phyloP scores from a whole-genome alignment of 139 green algal species.

The Picochlorum sp. region DNA sequence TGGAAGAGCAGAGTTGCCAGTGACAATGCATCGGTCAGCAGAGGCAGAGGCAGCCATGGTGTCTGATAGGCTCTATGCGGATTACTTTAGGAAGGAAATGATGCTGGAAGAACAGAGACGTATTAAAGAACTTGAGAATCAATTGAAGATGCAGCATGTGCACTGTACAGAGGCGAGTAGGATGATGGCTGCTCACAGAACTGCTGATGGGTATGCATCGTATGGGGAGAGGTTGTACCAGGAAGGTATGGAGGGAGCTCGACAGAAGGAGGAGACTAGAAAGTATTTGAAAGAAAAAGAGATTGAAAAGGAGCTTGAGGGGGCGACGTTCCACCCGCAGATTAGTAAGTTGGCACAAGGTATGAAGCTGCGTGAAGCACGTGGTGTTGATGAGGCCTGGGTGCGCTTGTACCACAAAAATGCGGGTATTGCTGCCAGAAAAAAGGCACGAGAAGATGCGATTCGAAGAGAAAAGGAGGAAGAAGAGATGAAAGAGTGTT shows the following conservation, averaged over 20 bases:
- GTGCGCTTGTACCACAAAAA: not conserved
- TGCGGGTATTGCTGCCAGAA: too few species aligned
- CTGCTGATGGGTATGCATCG: conserved; percentile 47
- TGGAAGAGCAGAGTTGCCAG: conserved; percentile 5
- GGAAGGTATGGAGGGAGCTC: conserved; percentile 48
- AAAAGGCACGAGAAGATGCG: not conserved
- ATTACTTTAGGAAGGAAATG: conserved; percentile 32
- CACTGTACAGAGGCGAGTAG: conserved; percentile 53
- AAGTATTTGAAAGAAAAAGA: conserved; percentile 37
- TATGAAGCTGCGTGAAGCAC: conserved; percentile 10
- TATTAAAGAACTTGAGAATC: conserved; percentile 28
- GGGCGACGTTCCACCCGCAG: conserved; percentile 63
- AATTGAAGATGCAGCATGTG: conserved; percentile 28
- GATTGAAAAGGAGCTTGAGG: conserved; percentile 33
- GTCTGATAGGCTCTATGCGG: conserved; percentile 43
- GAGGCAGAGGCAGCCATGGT: conserved; percentile 3
- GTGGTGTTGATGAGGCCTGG: not conserved
- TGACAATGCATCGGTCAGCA: not conserved
- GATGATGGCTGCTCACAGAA: conserved; percentile 56
- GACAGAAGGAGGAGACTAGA: conserved; percentile 29
- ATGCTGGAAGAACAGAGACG: conserved; percentile 38
- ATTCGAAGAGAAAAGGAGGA: not conserved
- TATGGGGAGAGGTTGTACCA: conserved; percentile 78
- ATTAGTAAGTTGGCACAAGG: conserved; percentile 33
- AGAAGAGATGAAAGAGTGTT: conserved; percentile 45